phyloP scores from a whole-genome alignment of 2,329 filamentous ascomycete species.

The Colletotrichum sp. region DNA sequence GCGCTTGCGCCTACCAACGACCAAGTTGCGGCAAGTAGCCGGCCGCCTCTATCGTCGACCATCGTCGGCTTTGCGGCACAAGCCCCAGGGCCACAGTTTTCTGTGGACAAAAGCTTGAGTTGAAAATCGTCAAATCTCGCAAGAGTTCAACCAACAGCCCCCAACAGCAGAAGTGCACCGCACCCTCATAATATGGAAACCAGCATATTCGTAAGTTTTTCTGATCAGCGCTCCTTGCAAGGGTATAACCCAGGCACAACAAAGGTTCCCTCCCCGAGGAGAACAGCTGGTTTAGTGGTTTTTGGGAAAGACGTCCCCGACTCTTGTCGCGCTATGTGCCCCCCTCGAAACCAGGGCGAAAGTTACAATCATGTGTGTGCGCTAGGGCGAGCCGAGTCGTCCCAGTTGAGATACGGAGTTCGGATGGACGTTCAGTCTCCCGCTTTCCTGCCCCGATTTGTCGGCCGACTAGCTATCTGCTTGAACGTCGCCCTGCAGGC shows the following conservation, averaged over 20 bases:
- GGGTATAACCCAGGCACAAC: not conserved
- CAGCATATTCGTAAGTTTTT: not conserved
- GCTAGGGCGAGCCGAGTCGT: not conserved
- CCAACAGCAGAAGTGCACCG: not conserved
- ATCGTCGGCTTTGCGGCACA: constrained; percentile 1
- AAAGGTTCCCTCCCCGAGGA: not conserved
- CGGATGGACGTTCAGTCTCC: not conserved
- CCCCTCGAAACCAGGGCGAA: not conserved
- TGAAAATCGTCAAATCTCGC: not conserved
- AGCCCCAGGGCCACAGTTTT: not conserved
- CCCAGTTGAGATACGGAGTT: not conserved
- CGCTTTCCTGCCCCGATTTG: not conserved
- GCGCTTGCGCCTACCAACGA: constrained; percentile 26
- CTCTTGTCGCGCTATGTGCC: not conserved
- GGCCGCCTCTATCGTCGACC: constrained; percentile 27
- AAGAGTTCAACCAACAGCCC: not conserved
- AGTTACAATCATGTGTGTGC: not conserved
- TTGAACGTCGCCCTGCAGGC: not conserved
- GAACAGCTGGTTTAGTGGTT: not conserved
- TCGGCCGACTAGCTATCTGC: not conserved
- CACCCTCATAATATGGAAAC: not conserved
- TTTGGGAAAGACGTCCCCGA: not conserved
- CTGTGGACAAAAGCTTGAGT: not conserved
- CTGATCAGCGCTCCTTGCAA: not conserved
- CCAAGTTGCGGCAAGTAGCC: constrained; percentile 35